Base-by-base conservation (phyloP, 305 asterid species). In the Solanum chacoense region DNA sequence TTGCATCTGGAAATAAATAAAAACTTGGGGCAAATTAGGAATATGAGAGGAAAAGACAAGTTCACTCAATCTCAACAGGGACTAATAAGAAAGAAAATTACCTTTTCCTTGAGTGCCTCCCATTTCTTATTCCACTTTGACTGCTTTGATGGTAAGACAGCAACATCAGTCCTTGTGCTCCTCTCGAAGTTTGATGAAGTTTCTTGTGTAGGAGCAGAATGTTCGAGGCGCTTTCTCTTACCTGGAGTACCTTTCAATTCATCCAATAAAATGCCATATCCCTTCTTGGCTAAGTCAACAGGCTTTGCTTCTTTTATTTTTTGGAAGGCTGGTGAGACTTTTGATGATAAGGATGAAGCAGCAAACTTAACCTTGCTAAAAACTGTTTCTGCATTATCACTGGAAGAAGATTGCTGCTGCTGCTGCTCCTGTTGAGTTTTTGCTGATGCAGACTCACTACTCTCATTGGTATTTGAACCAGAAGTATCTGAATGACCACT, bases 261-360 rank as follows among this genome's bases (percentile, higher is more conserved):
- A 85, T 97, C 98, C 92, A 90, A 91, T 88, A 96, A 95, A 89
- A 96, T 91, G 65, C 87, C 92, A 85, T 92, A 94, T 75, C 99
- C 98, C 90, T 95, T 97, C 94, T 97, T 97, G 88, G 93, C 95
- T 28, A 96, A 72, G 89, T 96, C 99, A 80, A 95, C 76, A 28
- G 98, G 98, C 88, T 93, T 96, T 89, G 98, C 95, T 86, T 94
- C 98, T 91, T 95, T 97, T 76, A 97, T 87, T 91, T 93, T 96
- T 87, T 91, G 92, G 90, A 93, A 94, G 92, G 96, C 97, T 80
- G 88, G 91, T 28, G 96, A 95, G 77, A 95, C 93, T 92, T 86
- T 94, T 0, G 94, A 92, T 89, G 98, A 92, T 78, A 94, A 11
- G 80, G 93, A 94, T 89, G 95, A 91, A 87, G 92, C 92, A 22